Evolutionary conservation across 2,329 filamentous ascomycete genomes (phyloP).

Genomic region (Diatrype stigma): DNA sequence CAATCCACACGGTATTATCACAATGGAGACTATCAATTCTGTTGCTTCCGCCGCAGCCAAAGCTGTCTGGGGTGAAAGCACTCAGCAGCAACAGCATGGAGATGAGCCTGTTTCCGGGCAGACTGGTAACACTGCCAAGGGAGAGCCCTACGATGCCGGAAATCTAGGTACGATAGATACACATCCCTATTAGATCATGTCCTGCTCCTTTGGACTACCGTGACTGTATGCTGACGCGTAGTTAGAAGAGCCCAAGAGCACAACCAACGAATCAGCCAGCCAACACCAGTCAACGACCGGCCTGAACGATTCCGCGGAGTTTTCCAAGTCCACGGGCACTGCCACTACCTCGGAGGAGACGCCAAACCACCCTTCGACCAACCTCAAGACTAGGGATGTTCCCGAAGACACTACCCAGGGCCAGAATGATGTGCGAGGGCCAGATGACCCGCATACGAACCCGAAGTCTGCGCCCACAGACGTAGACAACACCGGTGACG

Average conservation of each 20-base stretch:
- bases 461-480: slow-evolving; percentile 32
- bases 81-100: slow-evolving; percentile 30
- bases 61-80: slow-evolving; percentile 43
- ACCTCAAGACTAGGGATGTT: slow-evolving; percentile 18
- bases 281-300: slow-evolving; percentile 1
- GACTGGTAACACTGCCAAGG: slow-evolving; percentile 60
- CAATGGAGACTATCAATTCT: slow-evolving; percentile 63
- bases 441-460: slow-evolving; percentile 31
- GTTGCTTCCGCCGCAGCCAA: slow-evolving; percentile 46
- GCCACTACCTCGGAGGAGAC: slow-evolving; percentile 19
- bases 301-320: slow-evolving; percentile 2
- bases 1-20: slow-evolving; percentile 1
- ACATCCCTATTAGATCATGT: slow-evolving; percentile 9
- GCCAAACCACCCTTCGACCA: slow-evolving; percentile 23
- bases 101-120: slow-evolving; percentile 70
- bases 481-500: slow-evolving; percentile 30
- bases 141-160: slow-evolving; percentile 75
- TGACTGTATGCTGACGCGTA: background rate
- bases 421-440: slow-evolving; percentile 39
- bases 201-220: background rate
- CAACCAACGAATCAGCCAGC: slow-evolving; percentile 7
- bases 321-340: slow-evolving; percentile 23
- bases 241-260: slow-evolving; percentile 6
- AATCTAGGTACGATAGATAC: slow-evolving; percentile 56
- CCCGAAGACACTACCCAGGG: slow-evolving; percentile 22